Evolutionary conservation across 495 filamentous ascomycete species (phyloP).

Genomic region (Massariosphaeria phaeospora): DNA sequence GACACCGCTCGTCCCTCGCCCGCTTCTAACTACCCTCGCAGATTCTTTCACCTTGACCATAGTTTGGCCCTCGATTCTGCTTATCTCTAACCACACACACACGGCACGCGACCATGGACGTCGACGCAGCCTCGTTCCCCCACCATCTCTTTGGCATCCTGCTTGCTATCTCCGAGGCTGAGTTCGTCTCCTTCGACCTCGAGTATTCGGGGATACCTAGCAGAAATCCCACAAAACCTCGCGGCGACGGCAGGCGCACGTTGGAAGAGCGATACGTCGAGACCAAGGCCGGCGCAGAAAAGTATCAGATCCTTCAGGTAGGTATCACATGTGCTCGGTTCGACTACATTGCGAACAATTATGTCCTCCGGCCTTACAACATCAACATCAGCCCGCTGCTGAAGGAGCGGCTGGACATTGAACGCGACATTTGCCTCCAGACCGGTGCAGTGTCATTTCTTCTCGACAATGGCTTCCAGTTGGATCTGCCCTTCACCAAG

Average conservation of each 20-base stretch:
- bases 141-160: constrained; percentile 56
- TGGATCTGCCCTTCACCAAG: constrained; percentile 51
- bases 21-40: no score
- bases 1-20: no score
- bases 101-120: constrained; percentile 52
- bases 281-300: constrained; percentile 59
- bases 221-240: constrained; percentile 18
- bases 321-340: constrained; percentile 65
- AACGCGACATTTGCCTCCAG: constrained; percentile 52
- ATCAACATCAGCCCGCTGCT: constrained; percentile 56
- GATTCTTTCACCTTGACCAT: no score
- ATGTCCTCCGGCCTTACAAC: constrained; percentile 64
- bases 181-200: constrained; percentile 68
- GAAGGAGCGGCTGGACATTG: constrained; percentile 47
- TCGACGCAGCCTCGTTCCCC: constrained; percentile 52
- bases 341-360: constrained; percentile 50
- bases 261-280: constrained; percentile 65
- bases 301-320: constrained; percentile 69
- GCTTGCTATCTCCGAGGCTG: constrained; percentile 52
- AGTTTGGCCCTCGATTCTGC: not conserved
- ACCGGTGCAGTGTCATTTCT: constrained; percentile 61
- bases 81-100: not conserved
- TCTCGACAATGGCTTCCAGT: constrained; percentile 55
- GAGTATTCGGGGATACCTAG: constrained; percentile 68
- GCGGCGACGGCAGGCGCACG: constrained; percentile 25